Percentiles rank a stretch among this genome's conserved stretches.
These are phyloP conservation scores for Linnemannia zychae DNA, from an alignment of 192 early-diverging fungal species.

Conservation along the genomic window DNA sequence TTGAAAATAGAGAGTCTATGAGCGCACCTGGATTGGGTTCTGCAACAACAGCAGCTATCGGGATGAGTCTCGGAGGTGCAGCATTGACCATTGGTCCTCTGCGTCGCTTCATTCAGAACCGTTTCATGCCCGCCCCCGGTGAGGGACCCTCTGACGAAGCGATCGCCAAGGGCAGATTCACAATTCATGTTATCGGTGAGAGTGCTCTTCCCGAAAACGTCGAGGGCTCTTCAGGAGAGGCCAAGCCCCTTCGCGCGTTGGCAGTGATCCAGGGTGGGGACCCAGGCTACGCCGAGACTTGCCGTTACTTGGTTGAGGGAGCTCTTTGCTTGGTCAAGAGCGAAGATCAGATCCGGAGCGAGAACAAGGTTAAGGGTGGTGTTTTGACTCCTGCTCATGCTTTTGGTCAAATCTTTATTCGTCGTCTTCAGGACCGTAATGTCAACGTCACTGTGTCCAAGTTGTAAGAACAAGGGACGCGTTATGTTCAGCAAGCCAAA, in stretches of 20 bases:
- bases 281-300: conserved; percentile 88
- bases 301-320: conserved; percentile 82
- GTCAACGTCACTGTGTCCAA: conserved; percentile 53
- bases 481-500: too few relatives aligned
- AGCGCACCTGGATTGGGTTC: conserved; percentile 55
- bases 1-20: too few relatives aligned
- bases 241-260: conserved; percentile 9
- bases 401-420: conserved; percentile 80
- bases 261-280: conserved; percentile 65
- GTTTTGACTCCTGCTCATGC: conserved; percentile 84
- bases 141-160: conserved; percentile 75
- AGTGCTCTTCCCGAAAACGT: conserved; percentile 61
- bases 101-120: conserved; percentile 41
- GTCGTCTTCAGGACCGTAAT: conserved; percentile 73
- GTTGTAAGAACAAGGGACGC: conserved; percentile 29
- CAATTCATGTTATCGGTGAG: conserved; percentile 63
- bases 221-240: conserved; percentile 23
- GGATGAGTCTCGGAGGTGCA: conserved; percentile 50
- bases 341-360: conserved; percentile 59
- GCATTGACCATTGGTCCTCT: conserved; percentile 41
- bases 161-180: conserved; percentile 66
- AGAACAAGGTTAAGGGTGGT: conserved; percentile 71
- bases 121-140: conserved; percentile 73
- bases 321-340: conserved; percentile 81
- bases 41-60: conserved; percentile 55